Percentiles rank a stretch among this genome's conserved stretches.
Conservation (phyloP, 2,329 filamentous ascomycete species). For the Calonectria ilicicola region DNA sequence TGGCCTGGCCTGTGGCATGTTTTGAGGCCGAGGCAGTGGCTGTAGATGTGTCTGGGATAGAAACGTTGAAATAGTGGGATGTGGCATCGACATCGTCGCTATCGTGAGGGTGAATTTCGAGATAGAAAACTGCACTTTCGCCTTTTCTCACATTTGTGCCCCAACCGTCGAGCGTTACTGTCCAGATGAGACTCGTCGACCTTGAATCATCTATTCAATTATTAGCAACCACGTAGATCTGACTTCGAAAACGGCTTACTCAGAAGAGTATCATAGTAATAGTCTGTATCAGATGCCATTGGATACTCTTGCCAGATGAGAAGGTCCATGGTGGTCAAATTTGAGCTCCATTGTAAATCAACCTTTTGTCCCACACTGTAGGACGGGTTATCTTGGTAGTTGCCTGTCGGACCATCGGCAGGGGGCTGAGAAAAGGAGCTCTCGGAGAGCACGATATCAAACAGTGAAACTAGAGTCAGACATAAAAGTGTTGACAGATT, state of each 20-base stretch:
- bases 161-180: slow-evolving; percentile 31
- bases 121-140: slow-evolving; percentile 35
- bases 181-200: slow-evolving; percentile 36
- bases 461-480: neutral
- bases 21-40: slow-evolving; percentile 3
- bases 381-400: slow-evolving; percentile 39
- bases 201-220: slow-evolving; percentile 29
- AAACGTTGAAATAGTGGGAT: slow-evolving; percentile 39
- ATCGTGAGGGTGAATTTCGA: slow-evolving; percentile 26
- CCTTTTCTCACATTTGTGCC: slow-evolving; percentile 13
- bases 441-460: neutral
- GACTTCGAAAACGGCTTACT: neutral
- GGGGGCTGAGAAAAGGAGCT: slow-evolving; percentile 7
- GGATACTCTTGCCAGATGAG: slow-evolving; percentile 41
- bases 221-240: neutral
- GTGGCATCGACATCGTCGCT: slow-evolving; percentile 24
- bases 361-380: slow-evolving; percentile 37
- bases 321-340: slow-evolving; percentile 32
- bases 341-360: slow-evolving; percentile 39
- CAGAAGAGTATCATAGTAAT: neutral
- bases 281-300: slow-evolving; percentile 8
- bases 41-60: slow-evolving; percentile 2
- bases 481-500: neutral
- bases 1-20: neutral
- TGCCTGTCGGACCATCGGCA: neutral